Base-by-base conservation (phyloP, 768 basidiomycete genomes). In the Tubosaeta sp. region DNA sequence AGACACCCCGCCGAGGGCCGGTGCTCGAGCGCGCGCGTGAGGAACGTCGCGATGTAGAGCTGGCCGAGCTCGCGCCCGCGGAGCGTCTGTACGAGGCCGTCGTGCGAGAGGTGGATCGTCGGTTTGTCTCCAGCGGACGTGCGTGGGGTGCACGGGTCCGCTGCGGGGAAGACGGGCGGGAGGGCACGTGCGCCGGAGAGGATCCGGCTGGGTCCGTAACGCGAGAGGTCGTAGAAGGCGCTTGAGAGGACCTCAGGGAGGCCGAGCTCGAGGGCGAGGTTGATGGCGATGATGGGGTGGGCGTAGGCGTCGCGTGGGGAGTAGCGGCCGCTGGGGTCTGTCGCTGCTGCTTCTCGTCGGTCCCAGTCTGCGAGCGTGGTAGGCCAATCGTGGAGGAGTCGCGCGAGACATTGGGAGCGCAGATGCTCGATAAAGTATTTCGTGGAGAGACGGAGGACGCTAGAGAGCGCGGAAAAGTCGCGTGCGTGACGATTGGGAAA, bases 351-450 rank as follows among this genome's bases (percentile, higher is more conserved):
- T 59, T 91, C 88, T 22, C 88, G 77, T 17, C 57, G 60, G 61
- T 91, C 88, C 88, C 88, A 91, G 16, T 75, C 84, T 2, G 66
- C 65, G 22, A 90, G 80, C 1, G 84, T 82, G 5, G 76, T 61
- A 1, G 88, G 88, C 83, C 85, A 91, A 64, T 88, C 85, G 31
- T 71, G 64, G 14, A 72, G 67, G 16, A 91, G 76, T 11, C 82
- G 82, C 4, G 69, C 65, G 22, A 90, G 69, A 58, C 86, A 88
- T 37, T 76, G 82, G 39, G 72, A 60, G 0, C 84, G 82, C 29
- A 88, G 80, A 51, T 81, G 78, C 34, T 85, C 80, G 50, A 88
- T 83, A 46, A 89, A 74, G 65, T 91, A 91, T 68, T 91, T 91
- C 29, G 80, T 79, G 1, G 87, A 86, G 2, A 90, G 70, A 6